Evolutionary conservation across 1,284 basidiomycete genomes (phyloP).

Genomic region (Ceratobasidium papillatum): DNA sequence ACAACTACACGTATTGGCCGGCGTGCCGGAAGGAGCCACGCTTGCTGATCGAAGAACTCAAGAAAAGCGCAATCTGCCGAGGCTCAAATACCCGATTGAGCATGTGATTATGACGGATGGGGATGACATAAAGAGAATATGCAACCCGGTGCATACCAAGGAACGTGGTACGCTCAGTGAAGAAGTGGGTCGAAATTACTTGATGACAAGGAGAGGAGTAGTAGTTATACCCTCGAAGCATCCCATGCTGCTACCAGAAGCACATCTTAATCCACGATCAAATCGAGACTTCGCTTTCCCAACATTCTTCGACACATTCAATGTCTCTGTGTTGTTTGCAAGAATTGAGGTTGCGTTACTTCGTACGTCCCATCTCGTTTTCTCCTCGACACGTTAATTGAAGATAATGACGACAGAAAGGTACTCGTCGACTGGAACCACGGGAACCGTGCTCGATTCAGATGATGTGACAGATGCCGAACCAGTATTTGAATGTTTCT

Average conservation of each 20-base stretch:
- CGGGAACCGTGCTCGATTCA: constrained; percentile 97
- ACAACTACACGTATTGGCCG: constrained; percentile 96
- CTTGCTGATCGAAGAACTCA: constrained; percentile 95
- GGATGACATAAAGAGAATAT: constrained; percentile 97
- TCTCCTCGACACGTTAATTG: background rate
- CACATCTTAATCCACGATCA: constrained; percentile 92
- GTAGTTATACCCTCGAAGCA: constrained; percentile 66
- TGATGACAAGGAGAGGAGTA: background rate
- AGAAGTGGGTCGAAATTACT: constrained; percentile 76
- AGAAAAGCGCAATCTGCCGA: constrained; percentile 90
- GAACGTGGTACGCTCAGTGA: constrained; percentile 93
- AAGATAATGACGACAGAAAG: constrained; percentile 55
- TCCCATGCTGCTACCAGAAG: constrained; percentile 92
- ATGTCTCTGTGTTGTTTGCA: constrained; percentile 97
- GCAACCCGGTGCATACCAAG: constrained; percentile 95
- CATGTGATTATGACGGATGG: constrained; percentile 94
- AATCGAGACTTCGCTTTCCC: constrained; percentile 96
- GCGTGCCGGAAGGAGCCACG: constrained; percentile 89
- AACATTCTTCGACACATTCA: constrained; percentile 99
- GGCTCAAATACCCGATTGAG: constrained; percentile 99
- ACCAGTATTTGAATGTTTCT: constrained; percentile 99
- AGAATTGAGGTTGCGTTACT: constrained; percentile 97
- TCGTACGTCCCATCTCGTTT: constrained; percentile 71
- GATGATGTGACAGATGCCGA: constrained; percentile 99
- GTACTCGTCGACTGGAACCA: constrained; percentile 98